Percentiles rank a stretch among this genome's conserved stretches.
phyloP scores from a whole-genome alignment of 352 stramenopile genomes.

The Globisporangium ultimum region DNA sequence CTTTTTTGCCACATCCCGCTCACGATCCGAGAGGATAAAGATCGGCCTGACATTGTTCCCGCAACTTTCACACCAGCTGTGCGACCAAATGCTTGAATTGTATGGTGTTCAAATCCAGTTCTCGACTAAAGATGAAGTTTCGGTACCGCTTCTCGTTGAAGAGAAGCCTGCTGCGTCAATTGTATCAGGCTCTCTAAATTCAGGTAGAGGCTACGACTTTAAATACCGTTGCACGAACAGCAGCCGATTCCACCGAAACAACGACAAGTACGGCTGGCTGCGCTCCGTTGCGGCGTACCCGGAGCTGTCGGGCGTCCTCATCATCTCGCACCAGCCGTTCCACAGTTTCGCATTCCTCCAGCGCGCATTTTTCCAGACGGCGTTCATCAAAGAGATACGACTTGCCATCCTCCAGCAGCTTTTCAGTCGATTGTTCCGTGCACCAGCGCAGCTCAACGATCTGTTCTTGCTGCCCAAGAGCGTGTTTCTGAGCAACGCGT shows the following conservation, averaged over 20 bases:
- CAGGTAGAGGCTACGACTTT: not conserved
- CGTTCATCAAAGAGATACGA: slow-evolving; percentile 13
- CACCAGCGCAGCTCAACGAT: slow-evolving; percentile 1
- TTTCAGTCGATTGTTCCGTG: slow-evolving; percentile 1
- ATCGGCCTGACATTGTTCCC: slow-evolving; percentile 25
- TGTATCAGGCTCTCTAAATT: not conserved
- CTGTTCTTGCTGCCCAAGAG: slow-evolving; percentile 11
- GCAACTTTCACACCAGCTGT: slow-evolving; percentile 18
- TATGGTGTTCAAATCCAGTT: slow-evolving; percentile 21
- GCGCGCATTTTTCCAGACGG: slow-evolving; percentile 27
- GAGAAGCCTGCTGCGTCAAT: not conserved
- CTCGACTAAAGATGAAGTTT: not conserved
- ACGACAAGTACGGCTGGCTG: slow-evolving; percentile 21
- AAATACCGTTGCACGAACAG: not conserved
- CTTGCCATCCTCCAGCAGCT: slow-evolving; percentile 18
- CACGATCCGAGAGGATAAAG: slow-evolving; percentile 19
- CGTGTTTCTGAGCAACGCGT: slow-evolving; percentile 2
- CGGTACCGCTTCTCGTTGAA: not conserved
- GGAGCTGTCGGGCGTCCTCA: slow-evolving; percentile 18
- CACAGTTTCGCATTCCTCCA: slow-evolving; percentile 31
- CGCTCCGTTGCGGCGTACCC: slow-evolving; percentile 14
- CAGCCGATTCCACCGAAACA: not conserved
- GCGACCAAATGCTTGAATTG: slow-evolving; percentile 24
- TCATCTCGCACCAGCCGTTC: slow-evolving; percentile 21
- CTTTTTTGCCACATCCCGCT: not conserved